Evolutionary conservation across 2,329 filamentous ascomycete genomes (phyloP), one percentile per base, ranked within the genome.

Genomic region (Reticulascus tulasneorum): DNA sequence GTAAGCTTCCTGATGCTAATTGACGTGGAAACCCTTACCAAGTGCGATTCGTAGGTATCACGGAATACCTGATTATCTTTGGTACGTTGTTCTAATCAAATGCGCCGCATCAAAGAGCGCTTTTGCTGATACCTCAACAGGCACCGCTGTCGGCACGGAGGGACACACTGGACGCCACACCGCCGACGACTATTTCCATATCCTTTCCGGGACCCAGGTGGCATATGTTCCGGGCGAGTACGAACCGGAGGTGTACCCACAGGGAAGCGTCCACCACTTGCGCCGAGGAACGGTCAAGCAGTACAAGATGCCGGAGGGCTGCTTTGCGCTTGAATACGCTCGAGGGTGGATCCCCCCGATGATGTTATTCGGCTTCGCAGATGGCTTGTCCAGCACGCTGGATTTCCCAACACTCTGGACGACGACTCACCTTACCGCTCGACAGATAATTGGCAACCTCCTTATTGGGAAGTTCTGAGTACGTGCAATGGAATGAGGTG

Each of bases 181-280:
- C 10, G 88, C 88, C 12, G 86, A 94, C 64, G 89, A 95, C 71
- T 95, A 93, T 73, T 95, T 95, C 73, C 79, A 90, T 71, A 94
- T 95, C 70, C 73, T 95, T 21, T 70, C 71, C 22, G 89, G 89
- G 51, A 79, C 81, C 51, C 82, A 94, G 64, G 71, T 78, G 51
- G 84, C 87, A 47, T 90, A 88, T 69, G 72, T 77, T 5, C 77
- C 82, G 3, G 83, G 83, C 47, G 57, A 69, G 46, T 86, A 79
- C 60, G 71, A 75, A 57, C 67, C 81, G 22, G 83, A 87, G 62
- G 64, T 85, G 44, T 91, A 88, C 66, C 71, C 75, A 1, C 63
- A 76, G 36, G 86, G 86, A 23, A 72, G 63, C 50, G 74, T 88
- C 47, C 83, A 93, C 67, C 80, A 86, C 69, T 69, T 91, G 49